phyloP scores from a whole-genome alignment of 305 asterid species.

The Fraxinus velutina region DNA sequence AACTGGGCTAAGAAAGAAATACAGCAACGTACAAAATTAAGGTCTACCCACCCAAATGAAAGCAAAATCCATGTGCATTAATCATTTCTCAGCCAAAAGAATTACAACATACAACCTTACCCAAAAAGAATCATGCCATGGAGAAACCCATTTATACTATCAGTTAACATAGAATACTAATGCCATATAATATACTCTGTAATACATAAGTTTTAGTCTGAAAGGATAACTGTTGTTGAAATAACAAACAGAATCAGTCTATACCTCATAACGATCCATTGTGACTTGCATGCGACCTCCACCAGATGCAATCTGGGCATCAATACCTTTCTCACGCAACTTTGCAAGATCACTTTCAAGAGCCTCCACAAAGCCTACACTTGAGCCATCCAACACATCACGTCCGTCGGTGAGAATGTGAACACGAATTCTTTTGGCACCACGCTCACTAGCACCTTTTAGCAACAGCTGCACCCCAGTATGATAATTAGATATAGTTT shows the following conservation, averaged over 20 bases:
- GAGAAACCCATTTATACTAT: background rate
- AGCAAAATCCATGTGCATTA: background rate
- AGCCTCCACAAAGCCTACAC: slow-evolving; percentile 79
- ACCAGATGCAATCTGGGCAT: slow-evolving; percentile 88
- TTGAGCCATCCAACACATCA: slow-evolving; percentile 88
- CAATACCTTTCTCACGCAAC: slow-evolving; percentile 71
- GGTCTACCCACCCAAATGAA: background rate
- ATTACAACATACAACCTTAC: background rate
- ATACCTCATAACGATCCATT: slow-evolving; percentile 90
- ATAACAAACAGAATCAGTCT: background rate
- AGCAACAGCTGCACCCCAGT: slow-evolving; percentile 61
- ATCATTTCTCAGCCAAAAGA: background rate
- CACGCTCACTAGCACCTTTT: slow-evolving; percentile 75
- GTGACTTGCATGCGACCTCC: slow-evolving; percentile 97
- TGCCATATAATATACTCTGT: background rate
- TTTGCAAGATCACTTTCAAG: slow-evolving; percentile 72
- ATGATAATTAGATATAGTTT: slow-evolving; percentile 22
- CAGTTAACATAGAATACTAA: background rate
- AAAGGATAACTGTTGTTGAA: background rate
- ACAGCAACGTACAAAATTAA: background rate
- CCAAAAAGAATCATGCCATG: background rate
- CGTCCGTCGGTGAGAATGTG: slow-evolving; percentile 93
- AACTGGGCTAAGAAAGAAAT: background rate
- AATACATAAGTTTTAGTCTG: background rate
- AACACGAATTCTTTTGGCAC: slow-evolving; percentile 86